Evolutionary conservation across 2,329 filamentous ascomycete genomes (phyloP), one percentile per base, ranked within the genome.

Genomic region (Phaeosphaeria sp.): DNA sequence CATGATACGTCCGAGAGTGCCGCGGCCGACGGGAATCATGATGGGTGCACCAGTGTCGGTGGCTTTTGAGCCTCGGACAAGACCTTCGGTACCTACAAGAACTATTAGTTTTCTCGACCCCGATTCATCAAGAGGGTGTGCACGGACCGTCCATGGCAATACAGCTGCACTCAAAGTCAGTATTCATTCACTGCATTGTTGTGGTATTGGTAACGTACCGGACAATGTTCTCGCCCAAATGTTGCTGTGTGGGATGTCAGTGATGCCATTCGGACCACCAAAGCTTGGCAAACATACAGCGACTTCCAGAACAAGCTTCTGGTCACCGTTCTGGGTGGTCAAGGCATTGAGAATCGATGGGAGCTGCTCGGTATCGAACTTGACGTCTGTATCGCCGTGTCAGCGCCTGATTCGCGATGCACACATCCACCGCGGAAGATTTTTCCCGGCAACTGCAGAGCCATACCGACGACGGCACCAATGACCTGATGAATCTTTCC

Each of bases 281-380:
- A 36, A 36, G 30, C 30, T 36, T 36, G 30, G 41, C 20, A 21
- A 20, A 43, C 41, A 21, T 43, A 43, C 41, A 43, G 95, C 85
- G 80, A 98, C 95, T 87, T 99, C 95, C 69, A 99, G 89, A 68
- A 96, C 87, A 69, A 99, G 90, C 87, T 95, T 97, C 80, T 96
- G 86, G 80, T 91, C 92, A 82, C 90, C 90, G 85, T 98, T 98
- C 72, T 88, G 83, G 75, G 92, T 96, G 83, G 90, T 89, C 77
- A 99, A 87, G 79, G 95, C 95, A 85, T 99, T 98, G 80, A 98
- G 90, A 89, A 99, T 99, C 72, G 93, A 83, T 75, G 95, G 95
- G 70, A 99, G 91, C 84, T 94, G 91, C 69, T 94, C 91, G 73
- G 85, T 87, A 78, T 97, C 92, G 86, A 98, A 98, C 87, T 98